phyloP scores from a whole-genome alignment of 2,329 filamentous ascomycete genomes.

The Aspergillus unguis region DNA sequence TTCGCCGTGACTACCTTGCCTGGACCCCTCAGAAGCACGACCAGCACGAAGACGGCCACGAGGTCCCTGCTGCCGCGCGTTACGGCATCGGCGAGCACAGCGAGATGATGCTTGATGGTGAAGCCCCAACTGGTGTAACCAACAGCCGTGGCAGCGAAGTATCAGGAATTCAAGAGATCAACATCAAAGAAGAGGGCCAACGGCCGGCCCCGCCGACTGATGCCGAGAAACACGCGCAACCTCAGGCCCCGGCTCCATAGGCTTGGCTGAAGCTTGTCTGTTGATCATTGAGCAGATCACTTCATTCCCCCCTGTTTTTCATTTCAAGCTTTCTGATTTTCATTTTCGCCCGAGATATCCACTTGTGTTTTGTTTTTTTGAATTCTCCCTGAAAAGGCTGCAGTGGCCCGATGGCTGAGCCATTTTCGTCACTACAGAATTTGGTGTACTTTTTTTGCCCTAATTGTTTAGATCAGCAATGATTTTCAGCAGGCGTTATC shows the following conservation, averaged over 20 bases:
- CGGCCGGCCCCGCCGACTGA: conserved; percentile 21
- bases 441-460: conserved; percentile 11
- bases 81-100: conserved; percentile 60
- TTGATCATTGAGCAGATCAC: background rate
- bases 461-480: background rate
- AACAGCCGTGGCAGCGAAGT: conserved; percentile 33
- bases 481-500: conserved; percentile 7
- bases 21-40: conserved; percentile 48
- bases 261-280: too few relatives aligned
- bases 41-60: conserved; percentile 47
- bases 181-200: conserved; percentile 25
- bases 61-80: conserved; percentile 56
- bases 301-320: conserved; percentile 3
- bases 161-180: conserved; percentile 31
- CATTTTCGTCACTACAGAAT: conserved; percentile 17
- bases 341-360: conserved; percentile 26
- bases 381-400: too few relatives aligned
- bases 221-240: conserved; percentile 10
- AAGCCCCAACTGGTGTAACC: conserved; percentile 32
- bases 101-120: conserved; percentile 59
- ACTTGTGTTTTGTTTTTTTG: conserved; percentile 20
- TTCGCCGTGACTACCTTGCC: conserved; percentile 50
- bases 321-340: conserved; percentile 11
- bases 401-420: conserved; percentile 20
- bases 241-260: conserved; percentile 1